Evolutionary conservation across 352 stramenopile species (phyloP).

Genomic region (Aphanomyces invadans): DNA sequence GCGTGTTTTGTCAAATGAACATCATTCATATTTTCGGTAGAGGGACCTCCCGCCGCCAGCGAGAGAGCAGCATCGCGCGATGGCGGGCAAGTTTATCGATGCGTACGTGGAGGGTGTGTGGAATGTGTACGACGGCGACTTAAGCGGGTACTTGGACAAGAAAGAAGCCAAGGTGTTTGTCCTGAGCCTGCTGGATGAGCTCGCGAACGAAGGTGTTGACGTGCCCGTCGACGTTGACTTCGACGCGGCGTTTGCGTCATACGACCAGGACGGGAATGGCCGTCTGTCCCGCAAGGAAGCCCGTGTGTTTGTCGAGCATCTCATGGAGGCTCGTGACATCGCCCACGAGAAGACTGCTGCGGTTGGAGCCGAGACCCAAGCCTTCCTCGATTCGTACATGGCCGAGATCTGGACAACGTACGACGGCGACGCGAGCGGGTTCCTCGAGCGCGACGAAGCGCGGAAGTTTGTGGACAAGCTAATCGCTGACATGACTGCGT

Average conservation of each 20-base stretch:
- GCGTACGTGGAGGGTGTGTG: conserved; percentile 14
- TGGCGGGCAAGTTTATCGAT: conserved; percentile 5
- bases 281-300: conserved; percentile 10
- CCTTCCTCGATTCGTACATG: conserved; percentile 15
- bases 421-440: conserved; percentile 20
- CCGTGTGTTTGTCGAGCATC: conserved; percentile 12
- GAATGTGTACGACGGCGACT: conserved; percentile 13
- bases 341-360: neutral
- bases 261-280: conserved; percentile 7
- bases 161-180: conserved; percentile 17
- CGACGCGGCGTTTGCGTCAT: conserved; percentile 16
- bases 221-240: conserved; percentile 2
- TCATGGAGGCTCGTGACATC: neutral
- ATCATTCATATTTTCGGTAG: neutral
- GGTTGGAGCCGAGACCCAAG: neutral
- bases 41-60: neutral
- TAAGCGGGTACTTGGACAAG: conserved; percentile 17
- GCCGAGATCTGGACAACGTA: conserved; percentile 11
- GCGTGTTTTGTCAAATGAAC: neutral
- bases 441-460: conserved; percentile 14
- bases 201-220: neutral
- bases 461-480: conserved; percentile 18
- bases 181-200: neutral
- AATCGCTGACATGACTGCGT: conserved; percentile 10
- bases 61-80: neutral